A percentile compares a stretch with the other conserved stretches of the same genome.
phyloP scores from a whole-genome alignment of 1,284 basidiomycete species.

The Ustilago lituana region DNA sequence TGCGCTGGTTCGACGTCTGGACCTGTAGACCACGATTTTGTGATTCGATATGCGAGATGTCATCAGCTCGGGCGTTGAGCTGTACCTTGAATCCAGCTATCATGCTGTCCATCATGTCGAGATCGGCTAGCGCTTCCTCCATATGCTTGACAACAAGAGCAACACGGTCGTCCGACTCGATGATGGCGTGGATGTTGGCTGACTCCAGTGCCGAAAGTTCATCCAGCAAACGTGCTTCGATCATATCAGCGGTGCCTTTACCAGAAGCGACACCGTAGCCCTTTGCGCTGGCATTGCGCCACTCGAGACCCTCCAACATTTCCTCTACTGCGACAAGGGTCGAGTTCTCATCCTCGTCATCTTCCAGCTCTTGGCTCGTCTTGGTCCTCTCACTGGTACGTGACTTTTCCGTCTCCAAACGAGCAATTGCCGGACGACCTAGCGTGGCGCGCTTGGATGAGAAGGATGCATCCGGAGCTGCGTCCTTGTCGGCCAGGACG shows the following conservation, averaged over 20 bases:
- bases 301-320: constrained; percentile 98
- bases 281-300: constrained; percentile 69
- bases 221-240: constrained; percentile 63
- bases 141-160: constrained; percentile 85
- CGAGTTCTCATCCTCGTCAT: constrained; percentile 59
- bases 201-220: constrained; percentile 64
- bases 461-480: constrained; percentile 12
- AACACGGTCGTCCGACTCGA: constrained; percentile 87
- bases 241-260: constrained; percentile 64
- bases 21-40: constrained; percentile 97
- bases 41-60: constrained; percentile 93
- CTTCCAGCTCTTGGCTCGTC: constrained; percentile 5
- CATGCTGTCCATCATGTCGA: constrained; percentile 77
- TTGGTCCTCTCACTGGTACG: constrained; percentile 3
- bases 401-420: constrained; percentile 25
- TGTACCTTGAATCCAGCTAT: constrained; percentile 62
- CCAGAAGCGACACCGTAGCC: constrained; percentile 21
- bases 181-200: constrained; percentile 94
- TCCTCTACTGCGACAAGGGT: constrained; percentile 77
- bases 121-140: constrained; percentile 83
- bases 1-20: constrained; percentile 94
- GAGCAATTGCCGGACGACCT: constrained; percentile 31
- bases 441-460: constrained; percentile 38
- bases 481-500: constrained; percentile 31
- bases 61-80: constrained; percentile 71